Evolutionary conservation across 208 protist species (phyloP), one percentile per base, ranked within the genome.

Genomic region (Wallacemonas sp.): DNA sequence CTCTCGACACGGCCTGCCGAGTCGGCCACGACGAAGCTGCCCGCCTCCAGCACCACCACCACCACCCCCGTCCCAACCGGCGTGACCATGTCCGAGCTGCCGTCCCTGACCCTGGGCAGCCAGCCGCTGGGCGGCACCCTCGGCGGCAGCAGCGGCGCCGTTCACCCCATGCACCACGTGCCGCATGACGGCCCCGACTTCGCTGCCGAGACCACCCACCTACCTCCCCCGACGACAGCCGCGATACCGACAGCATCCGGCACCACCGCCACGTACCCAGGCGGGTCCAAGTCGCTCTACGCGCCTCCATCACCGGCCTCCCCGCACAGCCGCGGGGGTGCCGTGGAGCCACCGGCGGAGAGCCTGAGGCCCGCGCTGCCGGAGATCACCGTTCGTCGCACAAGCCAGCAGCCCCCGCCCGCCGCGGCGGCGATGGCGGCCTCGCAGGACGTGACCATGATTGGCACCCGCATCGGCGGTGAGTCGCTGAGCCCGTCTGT

Each of bases 361-460:
- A 26, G 18, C 31, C 7, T 38, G 31, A 22, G 32, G 14, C 29
- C 23, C 18, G 22, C 26, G 39, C 66, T 31, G 29, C 50, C 28
- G 42, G 41, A 61, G 57, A 45, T 50, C 65, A 67, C 22, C 22
- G 12, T 39, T 29, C 66, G 23, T 8, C 65, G 57, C 1, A 2
- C 11, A 36, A 55, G 38, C 29, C 49, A 49, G 54, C 61, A 52
- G 11, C 29, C 5, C 3, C 48, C 22, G 28, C 45, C 31, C 4
- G 16, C 10, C 4, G 22, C 33, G 31, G 5, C 20, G n/a, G 3
- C 62, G 26, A 10, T 31, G 26, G 22, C 33, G 31, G 5, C 20
- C 32, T 20, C 62, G 26, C 48, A 55, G 26, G 48, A 55, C 48
- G 48, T 18, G 25, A 0, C 48, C 26, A 31, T 55, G 48, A 55